phyloP scores from a whole-genome alignment of 495 filamentous ascomycete genomes.

The Tetracladium setigerum region DNA sequence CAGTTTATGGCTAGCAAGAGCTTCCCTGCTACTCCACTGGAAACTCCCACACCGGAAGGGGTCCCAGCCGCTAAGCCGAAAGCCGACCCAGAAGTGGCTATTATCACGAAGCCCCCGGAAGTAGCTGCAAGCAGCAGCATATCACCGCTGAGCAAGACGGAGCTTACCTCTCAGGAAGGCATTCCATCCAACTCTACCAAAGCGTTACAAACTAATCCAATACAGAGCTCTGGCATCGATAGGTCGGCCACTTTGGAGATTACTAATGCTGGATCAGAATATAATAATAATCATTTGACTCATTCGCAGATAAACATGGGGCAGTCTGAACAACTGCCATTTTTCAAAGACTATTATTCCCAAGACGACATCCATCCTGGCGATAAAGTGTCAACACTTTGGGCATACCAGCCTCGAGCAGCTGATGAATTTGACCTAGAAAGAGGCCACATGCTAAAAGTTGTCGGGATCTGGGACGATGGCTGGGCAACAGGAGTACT shows the following conservation, averaged over 20 bases:
- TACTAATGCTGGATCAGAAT: conserved; percentile 1
- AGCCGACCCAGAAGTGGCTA: conserved; percentile 1
- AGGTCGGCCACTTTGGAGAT: not conserved
- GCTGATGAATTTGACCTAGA: conserved; percentile 91
- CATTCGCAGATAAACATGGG: conserved; percentile 2
- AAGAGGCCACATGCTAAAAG: conserved; percentile 95
- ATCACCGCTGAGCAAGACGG: conserved; percentile 1
- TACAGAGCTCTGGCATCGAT: conserved; percentile 1
- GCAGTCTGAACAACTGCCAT: conserved; percentile 91
- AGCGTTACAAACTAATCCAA: conserved; percentile 1
- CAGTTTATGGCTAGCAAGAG: not conserved
- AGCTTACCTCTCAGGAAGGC: conserved; percentile 1
- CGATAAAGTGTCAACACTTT: conserved; percentile 84
- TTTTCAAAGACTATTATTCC: conserved; percentile 99
- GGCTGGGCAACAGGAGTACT: conserved; percentile 95
- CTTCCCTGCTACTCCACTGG: not conserved
- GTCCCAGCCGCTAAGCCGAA: not conserved
- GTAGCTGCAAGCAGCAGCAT: conserved; percentile 1
- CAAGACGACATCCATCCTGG: conserved; percentile 90
- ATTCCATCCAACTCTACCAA: conserved; percentile 1
- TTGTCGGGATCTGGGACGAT: conserved; percentile 99
- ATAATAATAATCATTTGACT: conserved; percentile 1
- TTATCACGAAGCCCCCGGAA: conserved; percentile 1
- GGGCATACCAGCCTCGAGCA: conserved; percentile 93
- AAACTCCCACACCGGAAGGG: not conserved